These are phyloP conservation scores for Flueggea neowawraea DNA, from an alignment of 441 rosid genomes.

Conservation along the genomic window DNA sequence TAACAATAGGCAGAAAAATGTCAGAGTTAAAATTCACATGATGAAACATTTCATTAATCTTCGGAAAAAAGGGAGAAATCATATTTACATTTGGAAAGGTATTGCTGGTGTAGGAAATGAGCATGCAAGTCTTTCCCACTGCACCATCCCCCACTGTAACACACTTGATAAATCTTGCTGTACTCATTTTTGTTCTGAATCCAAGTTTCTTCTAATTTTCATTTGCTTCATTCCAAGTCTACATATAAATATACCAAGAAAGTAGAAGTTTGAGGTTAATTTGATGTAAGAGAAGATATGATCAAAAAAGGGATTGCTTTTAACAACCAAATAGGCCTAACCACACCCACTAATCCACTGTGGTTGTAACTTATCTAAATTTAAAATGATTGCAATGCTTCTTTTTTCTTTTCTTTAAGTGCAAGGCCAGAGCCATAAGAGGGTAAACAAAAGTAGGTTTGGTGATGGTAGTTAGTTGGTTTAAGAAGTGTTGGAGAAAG, in stretches of 20 bases:
- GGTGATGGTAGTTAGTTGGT: slow-evolving; percentile 59
- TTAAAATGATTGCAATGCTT: slow-evolving; percentile 30
- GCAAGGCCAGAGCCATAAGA: slow-evolving; percentile 41
- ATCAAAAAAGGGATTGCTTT: slow-evolving; percentile 9
- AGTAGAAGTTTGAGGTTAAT: slow-evolving; percentile 8
- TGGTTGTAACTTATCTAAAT: slow-evolving; percentile 5
- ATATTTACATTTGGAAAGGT: slow-evolving; percentile 41
- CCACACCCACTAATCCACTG: slow-evolving; percentile 16
- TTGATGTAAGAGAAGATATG: slow-evolving; percentile 4
- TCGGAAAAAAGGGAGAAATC: not conserved
- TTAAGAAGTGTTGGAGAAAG: slow-evolving; percentile 47
- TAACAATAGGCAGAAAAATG: not conserved
- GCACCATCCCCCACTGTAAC: slow-evolving; percentile 72
- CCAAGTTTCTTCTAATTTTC: not conserved
- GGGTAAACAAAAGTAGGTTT: slow-evolving; percentile 36
- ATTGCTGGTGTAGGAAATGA: slow-evolving; percentile 51
- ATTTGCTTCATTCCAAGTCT: slow-evolving; percentile 2
- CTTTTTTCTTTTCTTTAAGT: slow-evolving; percentile 51
- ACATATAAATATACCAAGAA: slow-evolving; percentile 8
- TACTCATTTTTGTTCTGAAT: slow-evolving; percentile 35
- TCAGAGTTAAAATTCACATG: not conserved
- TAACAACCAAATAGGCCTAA: slow-evolving; percentile 20
- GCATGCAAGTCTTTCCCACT: slow-evolving; percentile 59
- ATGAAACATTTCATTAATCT: too few relatives aligned
- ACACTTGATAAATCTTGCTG: slow-evolving; percentile 78